Base-by-base conservation (phyloP, 108 stramenopile species). In the Nitzschia inconspicua region DNA sequence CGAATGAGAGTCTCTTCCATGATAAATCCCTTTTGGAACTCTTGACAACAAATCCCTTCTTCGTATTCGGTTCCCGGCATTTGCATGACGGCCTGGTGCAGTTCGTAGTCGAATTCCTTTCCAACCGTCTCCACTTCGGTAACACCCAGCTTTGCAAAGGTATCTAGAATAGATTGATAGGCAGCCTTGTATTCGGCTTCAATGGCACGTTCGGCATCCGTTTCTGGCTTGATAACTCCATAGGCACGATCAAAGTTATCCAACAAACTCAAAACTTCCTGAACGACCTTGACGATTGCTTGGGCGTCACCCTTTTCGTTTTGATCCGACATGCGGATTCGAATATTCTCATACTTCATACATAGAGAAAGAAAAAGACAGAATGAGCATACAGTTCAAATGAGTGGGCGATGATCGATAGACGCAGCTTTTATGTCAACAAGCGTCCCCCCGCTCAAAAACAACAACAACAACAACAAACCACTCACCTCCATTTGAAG, bases 171-270 rank as follows among this genome's bases (percentile, higher is more conserved):
- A 43, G 60, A 67, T 48, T 80, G 69, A 60, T 88, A 89, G 1
- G 75, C 78, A 20, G 43, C 51, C 56, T 75, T 83, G 83, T 89
- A 94, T 16, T 70, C 84, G 16, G 69, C 75, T 36, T 82, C 84
- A 52, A 93, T 85, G 18, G 54, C 80, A 23, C 57, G 42, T 62
- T 87, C 85, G 14, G 63, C 75, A 18, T 88, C 78, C 19, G 83
- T 79, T 35, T 78, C 72, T 2, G 89, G 55, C 19, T 59, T 72
- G 3, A 89, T 71, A 22, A 79, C 57, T 11, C 63, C 63, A 59
- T 89, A 94, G 29, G 86, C 89, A 29, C 93, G 87, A 61, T 94
- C 87, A 61, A 79, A 94, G 57, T 83, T 91, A 63, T 94, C 93
- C 39, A 94, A 49, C 0, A 87, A 69, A 35, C 70, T 67, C 41